Percentiles rank a stretch among this genome's conserved stretches.
These are phyloP conservation scores for Allantophomopsis cytisporea DNA, from an alignment of 2,329 filamentous ascomycete genomes.

Conservation along the genomic window DNA sequence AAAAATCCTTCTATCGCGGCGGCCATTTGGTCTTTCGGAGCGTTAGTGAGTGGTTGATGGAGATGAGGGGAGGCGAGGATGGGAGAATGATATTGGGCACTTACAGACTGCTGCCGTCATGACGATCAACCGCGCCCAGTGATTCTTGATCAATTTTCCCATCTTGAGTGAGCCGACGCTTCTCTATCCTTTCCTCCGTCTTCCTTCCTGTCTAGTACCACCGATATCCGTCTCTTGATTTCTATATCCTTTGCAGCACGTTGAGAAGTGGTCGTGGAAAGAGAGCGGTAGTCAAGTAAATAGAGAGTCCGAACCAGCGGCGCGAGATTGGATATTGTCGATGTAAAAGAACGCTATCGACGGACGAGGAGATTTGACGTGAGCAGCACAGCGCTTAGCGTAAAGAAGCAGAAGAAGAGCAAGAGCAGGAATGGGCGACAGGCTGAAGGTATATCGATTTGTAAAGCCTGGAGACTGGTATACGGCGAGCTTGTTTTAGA, in stretches of 20 bases:
- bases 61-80: conserved; percentile 4
- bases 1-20: conserved; percentile 82
- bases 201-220: conserved; percentile 7
- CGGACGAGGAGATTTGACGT: background rate
- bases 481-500: too few species aligned
- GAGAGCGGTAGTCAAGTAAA: conserved; percentile 7
- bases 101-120: conserved; percentile 58
- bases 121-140: conserved; percentile 92
- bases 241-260: background rate
- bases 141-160: conserved; percentile 99
- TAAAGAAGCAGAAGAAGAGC: background rate
- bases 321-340: conserved; percentile 4
- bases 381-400: background rate
- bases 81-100: conserved; percentile 16
- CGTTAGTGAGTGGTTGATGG: conserved; percentile 7
- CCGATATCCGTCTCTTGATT: conserved; percentile 7
- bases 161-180: conserved; percentile 32
- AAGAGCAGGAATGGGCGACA: background rate
- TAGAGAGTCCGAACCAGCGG: conserved; percentile 40
- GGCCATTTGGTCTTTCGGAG: conserved; percentile 63
- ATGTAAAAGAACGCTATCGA: conserved; percentile 1
- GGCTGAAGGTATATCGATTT: background rate
- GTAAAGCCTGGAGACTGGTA: too few species aligned
- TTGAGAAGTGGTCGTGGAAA: background rate
- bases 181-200: conserved; percentile 30